These are phyloP conservation scores for Phialemoniopsis sp. DNA, from an alignment of 2,329 filamentous ascomycete genomes.

Conservation along the genomic window DNA sequence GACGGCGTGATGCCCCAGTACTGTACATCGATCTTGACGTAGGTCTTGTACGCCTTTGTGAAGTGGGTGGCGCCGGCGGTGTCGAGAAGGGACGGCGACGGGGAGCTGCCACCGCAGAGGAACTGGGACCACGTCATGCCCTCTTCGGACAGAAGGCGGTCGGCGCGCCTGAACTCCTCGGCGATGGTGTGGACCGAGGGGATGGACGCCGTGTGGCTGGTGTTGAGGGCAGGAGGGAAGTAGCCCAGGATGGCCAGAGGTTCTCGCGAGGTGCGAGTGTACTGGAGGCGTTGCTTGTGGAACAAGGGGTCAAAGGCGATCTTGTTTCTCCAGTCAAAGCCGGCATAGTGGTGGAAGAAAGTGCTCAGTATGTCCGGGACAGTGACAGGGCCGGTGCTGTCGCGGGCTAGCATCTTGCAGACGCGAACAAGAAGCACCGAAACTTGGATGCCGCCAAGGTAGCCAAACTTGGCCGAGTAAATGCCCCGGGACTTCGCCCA, in stretches of 20 bases:
- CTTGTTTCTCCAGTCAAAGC: slow-evolving; percentile 52
- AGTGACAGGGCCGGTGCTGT: slow-evolving; percentile 20
- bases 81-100: not conserved
- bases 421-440: slow-evolving; percentile 57
- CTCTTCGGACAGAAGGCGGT: slow-evolving; percentile 27
- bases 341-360: slow-evolving; percentile 61
- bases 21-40: slow-evolving; percentile 57
- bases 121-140: slow-evolving; percentile 38
- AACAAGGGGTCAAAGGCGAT: slow-evolving; percentile 59
- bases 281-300: slow-evolving; percentile 38
- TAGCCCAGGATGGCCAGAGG: slow-evolving; percentile 61
- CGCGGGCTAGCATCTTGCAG: slow-evolving; percentile 46
- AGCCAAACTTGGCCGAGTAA: slow-evolving; percentile 62
- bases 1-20: slow-evolving; percentile 59
- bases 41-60: slow-evolving; percentile 45
- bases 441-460: slow-evolving; percentile 62
- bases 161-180: slow-evolving; percentile 45
- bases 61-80: slow-evolving; percentile 38
- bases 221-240: slow-evolving; percentile 58
- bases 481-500: slow-evolving; percentile 61
- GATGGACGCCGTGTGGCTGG: slow-evolving; percentile 47
- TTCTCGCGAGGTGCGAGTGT: slow-evolving; percentile 52
- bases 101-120: slow-evolving; percentile 16
- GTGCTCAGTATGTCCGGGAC: slow-evolving; percentile 48
- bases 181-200: slow-evolving; percentile 48